Conservation (phyloP, 306 rosid species). For the Spatholobus suberectus region DNA sequence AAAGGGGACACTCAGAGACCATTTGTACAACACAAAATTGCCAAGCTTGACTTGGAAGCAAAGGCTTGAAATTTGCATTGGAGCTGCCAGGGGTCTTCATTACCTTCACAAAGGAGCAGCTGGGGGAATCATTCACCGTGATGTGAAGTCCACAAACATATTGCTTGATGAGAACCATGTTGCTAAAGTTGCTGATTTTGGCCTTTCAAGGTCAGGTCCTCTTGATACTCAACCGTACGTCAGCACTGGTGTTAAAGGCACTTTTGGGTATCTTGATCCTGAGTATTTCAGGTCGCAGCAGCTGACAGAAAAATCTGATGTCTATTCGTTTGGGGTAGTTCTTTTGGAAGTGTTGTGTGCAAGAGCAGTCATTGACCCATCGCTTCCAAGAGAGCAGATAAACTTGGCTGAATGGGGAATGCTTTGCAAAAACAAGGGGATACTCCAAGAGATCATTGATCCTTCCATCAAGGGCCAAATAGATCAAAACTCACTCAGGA, state of each 20-base stretch:
- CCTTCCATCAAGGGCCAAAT: conserved; percentile 49
- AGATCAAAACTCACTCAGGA: conserved; percentile 51
- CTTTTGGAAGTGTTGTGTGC: conserved; percentile 63
- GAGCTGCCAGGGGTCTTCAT: conserved; percentile 60
- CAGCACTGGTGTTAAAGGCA: conserved; percentile 56
- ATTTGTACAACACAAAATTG: conserved; percentile 40
- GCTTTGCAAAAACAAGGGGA: conserved; percentile 51
- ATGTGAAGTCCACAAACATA: conserved; percentile 63
- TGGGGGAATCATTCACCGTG: conserved; percentile 67
- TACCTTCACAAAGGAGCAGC: conserved; percentile 61
- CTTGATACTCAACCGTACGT: conserved; percentile 47
- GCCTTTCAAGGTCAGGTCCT: conserved; percentile 62
- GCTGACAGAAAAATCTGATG: conserved; percentile 69
- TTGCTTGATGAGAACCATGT: conserved; percentile 55
- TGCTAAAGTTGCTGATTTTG: conserved; percentile 73
- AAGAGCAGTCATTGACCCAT: conserved; percentile 52
- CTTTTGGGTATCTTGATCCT: conserved; percentile 69
- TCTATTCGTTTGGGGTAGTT: conserved; percentile 66
- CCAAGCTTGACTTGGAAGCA: conserved; percentile 55
- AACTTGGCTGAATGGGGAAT: conserved; percentile 66
- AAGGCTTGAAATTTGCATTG: conserved; percentile 66
- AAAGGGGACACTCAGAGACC: conserved; percentile 58
- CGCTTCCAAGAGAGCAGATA: conserved; percentile 48
- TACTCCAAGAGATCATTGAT: conserved; percentile 49
- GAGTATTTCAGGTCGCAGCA: conserved; percentile 56